Evolutionary conservation across 257 asterid species (phyloP), one percentile per base, ranked within the genome.

Genomic region (Solanum bulbocastanum): DNA sequence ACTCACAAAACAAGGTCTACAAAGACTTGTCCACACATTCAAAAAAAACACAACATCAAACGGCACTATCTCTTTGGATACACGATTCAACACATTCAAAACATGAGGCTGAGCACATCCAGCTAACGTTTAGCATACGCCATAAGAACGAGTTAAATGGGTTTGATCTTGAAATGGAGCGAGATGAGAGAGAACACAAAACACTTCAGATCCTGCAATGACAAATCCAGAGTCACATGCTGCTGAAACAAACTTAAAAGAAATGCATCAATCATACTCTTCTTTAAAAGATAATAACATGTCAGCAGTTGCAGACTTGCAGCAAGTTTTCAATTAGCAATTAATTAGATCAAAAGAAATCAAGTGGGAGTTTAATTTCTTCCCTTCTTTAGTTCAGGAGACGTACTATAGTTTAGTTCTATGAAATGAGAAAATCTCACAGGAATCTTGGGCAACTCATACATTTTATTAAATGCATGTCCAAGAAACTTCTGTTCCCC

Each of bases 141-240:
- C 37, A 27, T 23, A 71, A 42, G 49, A 81, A 39, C 56, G 1
- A 89, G 60, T 92, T 85, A 94, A 84, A 96, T 94, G 89, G 98
- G 99, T 76, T 94, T 95, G 92, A 95, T 95, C 94, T 94, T 94
- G 95, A 96, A 95, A 94, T 96, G 98, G 35, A 94, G 93, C 2
- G 98, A 94, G 89, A 96, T 96, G 1, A 96, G 94, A 69, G 99
- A 96, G 93, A 95, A 95, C 88, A 96, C 98, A 5, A 94, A 94
- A 85, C 98, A 96, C 92, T 96, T 96, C 90, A 96, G 90, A 88
- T 96, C 96, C 98, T 96, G 97, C 92, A 93, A 88, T 22, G n/a
- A 82, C 30, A 89, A 89, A 88, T 16, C 58, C 42, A 37, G 12
- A 14, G 46, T 42, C 36, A 33, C 23, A 46, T 46, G 9, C 2